A percentile compares a stretch with the other conserved stretches of the same genome.
phyloP scores from a whole-genome alignment of 2,329 filamentous ascomycete species.

The Penicillium sp. region DNA sequence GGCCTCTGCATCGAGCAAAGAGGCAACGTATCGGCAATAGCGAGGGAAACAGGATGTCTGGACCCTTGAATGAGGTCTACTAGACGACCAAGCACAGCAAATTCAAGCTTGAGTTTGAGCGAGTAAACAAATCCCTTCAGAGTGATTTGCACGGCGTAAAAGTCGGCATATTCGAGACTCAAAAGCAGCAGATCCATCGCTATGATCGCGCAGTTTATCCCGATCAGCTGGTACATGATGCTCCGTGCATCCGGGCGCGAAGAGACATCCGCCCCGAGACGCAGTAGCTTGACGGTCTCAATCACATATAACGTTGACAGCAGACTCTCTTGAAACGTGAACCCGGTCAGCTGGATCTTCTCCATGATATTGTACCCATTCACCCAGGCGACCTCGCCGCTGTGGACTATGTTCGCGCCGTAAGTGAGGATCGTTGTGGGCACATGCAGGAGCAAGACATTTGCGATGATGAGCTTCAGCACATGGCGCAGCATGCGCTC shows the following conservation, averaged over 20 bases:
- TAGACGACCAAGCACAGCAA: constrained; percentile 45
- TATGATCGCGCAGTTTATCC: constrained; percentile 42
- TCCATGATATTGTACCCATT: constrained; percentile 40
- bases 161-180: constrained; percentile 34
- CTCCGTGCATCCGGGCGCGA: constrained; percentile 22
- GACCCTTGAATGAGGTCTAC: constrained; percentile 33
- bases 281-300: constrained; percentile 44
- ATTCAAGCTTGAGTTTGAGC: constrained; percentile 46
- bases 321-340: constrained; percentile 41
- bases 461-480: constrained; percentile 50
- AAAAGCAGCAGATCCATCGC: constrained; percentile 39
- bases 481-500: constrained; percentile 43
- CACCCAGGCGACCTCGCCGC: constrained; percentile 23
- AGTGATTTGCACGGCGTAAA: constrained; percentile 36
- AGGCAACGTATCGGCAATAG: constrained; percentile 20
- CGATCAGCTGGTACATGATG: constrained; percentile 40
- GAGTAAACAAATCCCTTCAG: constrained; percentile 36
- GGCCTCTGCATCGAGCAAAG: constrained; percentile 15
- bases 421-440: constrained; percentile 50
- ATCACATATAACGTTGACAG: constrained; percentile 47
- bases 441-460: constrained; percentile 47
- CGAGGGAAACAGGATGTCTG: constrained; percentile 16
- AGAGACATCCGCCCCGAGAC: constrained; percentile 21
- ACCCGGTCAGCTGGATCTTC: constrained; percentile 39
- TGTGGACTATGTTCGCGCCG: constrained; percentile 28